Conservation (phyloP, 2,329 filamentous ascomycete species). For the Zymoseptoria pseudotritici region DNA sequence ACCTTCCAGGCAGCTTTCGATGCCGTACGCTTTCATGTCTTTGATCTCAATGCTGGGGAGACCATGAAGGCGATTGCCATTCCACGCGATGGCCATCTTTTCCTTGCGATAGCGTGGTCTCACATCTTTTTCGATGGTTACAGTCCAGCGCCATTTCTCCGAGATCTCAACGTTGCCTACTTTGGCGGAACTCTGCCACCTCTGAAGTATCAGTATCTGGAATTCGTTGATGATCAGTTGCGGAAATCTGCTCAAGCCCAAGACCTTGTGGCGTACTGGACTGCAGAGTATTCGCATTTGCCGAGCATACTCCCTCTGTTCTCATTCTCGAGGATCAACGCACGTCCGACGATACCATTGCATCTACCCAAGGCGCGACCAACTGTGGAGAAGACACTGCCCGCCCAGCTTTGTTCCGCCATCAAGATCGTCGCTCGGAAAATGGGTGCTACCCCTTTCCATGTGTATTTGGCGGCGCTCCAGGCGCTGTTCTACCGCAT, state of each 20-base stretch:
- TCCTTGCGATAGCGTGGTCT: constrained; percentile 22
- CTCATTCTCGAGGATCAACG: constrained; percentile 15
- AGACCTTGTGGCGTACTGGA: constrained; percentile 6
- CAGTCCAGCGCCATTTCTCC: constrained; percentile 18
- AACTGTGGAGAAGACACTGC: constrained; percentile 3
- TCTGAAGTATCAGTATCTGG: constrained; percentile 8
- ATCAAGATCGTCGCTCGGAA: constrained; percentile 3
- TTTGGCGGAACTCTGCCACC: not conserved
- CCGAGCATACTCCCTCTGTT: constrained; percentile 21
- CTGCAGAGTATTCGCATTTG: constrained; percentile 1
- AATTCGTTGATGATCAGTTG: constrained; percentile 3
- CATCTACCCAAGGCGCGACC: constrained; percentile 2
- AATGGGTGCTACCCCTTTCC: constrained; percentile 1
- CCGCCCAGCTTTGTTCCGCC: constrained; percentile 1
- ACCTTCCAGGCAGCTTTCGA: constrained; percentile 4
- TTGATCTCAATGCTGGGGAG: constrained; percentile 5
- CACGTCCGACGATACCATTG: constrained; percentile 9
- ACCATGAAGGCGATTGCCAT: constrained; percentile 11
- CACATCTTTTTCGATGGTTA: constrained; percentile 29
- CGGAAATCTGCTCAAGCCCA: not conserved
- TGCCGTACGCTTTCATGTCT: constrained; percentile 1
- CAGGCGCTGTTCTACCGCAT: constrained; percentile 6
- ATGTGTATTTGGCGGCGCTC: constrained; percentile 4
- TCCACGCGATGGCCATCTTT: constrained; percentile 16
- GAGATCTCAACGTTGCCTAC: constrained; percentile 14